A percentile compares a stretch with the other conserved stretches of the same genome.
These are phyloP conservation scores for Xerocomellus chrysenteron DNA, from an alignment of 768 basidiomycete species.

Conservation along the genomic window DNA sequence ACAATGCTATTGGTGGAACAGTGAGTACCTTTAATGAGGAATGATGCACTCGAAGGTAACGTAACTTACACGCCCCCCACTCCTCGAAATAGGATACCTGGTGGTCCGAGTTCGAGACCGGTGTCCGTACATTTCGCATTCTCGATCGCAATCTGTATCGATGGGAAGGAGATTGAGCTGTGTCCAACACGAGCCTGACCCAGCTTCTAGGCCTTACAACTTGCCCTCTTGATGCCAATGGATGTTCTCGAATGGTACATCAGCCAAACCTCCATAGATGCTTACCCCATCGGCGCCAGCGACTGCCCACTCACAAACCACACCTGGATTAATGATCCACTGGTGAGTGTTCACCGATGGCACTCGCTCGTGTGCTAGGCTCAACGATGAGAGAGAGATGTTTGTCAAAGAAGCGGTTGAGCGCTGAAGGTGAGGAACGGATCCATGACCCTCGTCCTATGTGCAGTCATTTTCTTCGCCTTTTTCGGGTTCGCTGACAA, in stretches of 20 bases:
- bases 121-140: conserved; percentile 54
- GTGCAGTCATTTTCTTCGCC: too few relatives aligned
- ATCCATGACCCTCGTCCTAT: conserved; percentile 25
- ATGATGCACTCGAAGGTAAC: too few relatives aligned
- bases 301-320: conserved; percentile 80
- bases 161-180: conserved; percentile 64
- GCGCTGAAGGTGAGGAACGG: conserved; percentile 61
- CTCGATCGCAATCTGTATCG: conserved; percentile 53
- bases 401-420: conserved; percentile 93
- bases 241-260: conserved; percentile 12
- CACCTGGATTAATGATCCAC: conserved; percentile 84
- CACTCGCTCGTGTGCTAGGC: conserved; percentile 78
- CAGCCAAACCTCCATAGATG: conserved; percentile 56
- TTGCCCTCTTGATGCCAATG: background rate
- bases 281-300: conserved; percentile 26
- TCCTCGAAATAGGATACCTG: conserved; percentile 79
- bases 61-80: conserved; percentile 48
- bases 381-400: conserved; percentile 81
- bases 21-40: background rate
- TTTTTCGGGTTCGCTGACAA: too few relatives aligned
- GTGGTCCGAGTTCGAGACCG: conserved; percentile 80
- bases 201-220: conserved; percentile 9
- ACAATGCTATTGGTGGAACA: conserved; percentile 38
- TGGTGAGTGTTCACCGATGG: conserved; percentile 87
- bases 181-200: conserved; percentile 44